Conservation (phyloP, 176 grass and related monocot genomes). For the Bromus sterilis region DNA sequence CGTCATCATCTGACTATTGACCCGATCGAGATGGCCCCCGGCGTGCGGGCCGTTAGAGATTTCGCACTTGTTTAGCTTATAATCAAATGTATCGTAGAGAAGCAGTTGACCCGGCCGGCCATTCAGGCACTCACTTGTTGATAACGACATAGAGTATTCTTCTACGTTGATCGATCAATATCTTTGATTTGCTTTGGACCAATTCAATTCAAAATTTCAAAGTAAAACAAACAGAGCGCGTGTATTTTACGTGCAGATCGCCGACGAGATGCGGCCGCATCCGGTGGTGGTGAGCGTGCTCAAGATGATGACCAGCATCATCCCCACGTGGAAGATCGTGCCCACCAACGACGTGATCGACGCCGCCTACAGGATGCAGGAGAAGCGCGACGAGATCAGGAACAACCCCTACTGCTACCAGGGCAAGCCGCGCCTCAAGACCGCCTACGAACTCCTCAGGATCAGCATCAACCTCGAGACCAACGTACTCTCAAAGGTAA, state of each 20-base stretch:
- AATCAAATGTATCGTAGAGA: too few relatives aligned
- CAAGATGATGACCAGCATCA: constrained; percentile 23
- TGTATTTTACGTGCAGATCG: constrained; percentile 20
- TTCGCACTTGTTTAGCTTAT: neutral
- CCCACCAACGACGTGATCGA: constrained; percentile 62
- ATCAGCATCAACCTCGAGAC: constrained; percentile 43
- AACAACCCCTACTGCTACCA: constrained; percentile 46
- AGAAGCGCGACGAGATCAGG: constrained; percentile 58
- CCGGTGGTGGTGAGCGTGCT: constrained; percentile 38
- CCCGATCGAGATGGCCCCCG: neutral
- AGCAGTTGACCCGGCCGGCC: constrained; percentile 3
- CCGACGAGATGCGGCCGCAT: constrained; percentile 61
- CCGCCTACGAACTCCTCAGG: constrained; percentile 36
- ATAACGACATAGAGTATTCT: neutral
- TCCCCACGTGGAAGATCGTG: constrained; percentile 73
- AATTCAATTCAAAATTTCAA: too few relatives aligned
- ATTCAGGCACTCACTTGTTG: neutral
- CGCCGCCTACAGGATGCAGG: constrained; percentile 25
- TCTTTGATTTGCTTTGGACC: neutral
- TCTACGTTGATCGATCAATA: neutral
- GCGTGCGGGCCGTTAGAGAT: neutral
- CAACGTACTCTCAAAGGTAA: constrained; percentile 26
- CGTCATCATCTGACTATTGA: constrained; percentile 1
- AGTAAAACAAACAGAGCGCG: neutral
- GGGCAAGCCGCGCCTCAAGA: constrained; percentile 50